Evolutionary conservation across 768 basidiomycete species (phyloP), one percentile per base, ranked within the genome.

Genomic region (Pleurotus pulmonarius): DNA sequence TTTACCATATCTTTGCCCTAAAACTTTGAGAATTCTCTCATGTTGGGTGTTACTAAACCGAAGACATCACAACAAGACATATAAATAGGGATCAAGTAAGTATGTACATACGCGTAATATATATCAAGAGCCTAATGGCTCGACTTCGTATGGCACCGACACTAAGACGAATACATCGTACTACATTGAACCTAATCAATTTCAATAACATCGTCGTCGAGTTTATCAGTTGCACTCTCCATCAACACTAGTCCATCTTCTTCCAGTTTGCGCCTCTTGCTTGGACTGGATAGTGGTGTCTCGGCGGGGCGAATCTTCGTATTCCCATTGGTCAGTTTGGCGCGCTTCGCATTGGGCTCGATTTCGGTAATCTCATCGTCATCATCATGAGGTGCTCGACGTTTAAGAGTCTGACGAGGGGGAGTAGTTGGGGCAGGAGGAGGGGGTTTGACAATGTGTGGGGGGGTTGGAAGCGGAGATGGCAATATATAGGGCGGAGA

Each of bases 161-260:
- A 20, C 20, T 20, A 20, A 20, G 20, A 44, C n/a, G 20, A 16
- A n/a, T 16, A 16, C 41, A 44, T 44, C 5, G 29, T 34, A 34
- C 29, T 13, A 22, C 41, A 44, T 3, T 22, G n/a, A 7, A 44
- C 6, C 39, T 41, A 81, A 63, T 86, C 81, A 60, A 85, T 77
- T 67, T 71, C 78, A 52, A 86, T 85, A 9, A 84, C 67, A 59
- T 86, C 84, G 20, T 80, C 84, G 34, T 76, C 77, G 26, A 85
- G 65, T 61, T 67, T 63, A 60, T 85, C 85, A 56, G 81, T 74
- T 34, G 73, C 76, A 9, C 74, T 72, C 29, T 89, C 88, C 66
- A 93, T 68, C 62, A 90, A 59, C 34, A 93, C 66, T 45, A 92
- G 63, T 7, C 90, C 91, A 55, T 92, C 90, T 63, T 87, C 84